These are phyloP conservation scores for Zasmidium cellare DNA, from an alignment of 2,329 filamentous ascomycete genomes.

Conservation along the genomic window DNA sequence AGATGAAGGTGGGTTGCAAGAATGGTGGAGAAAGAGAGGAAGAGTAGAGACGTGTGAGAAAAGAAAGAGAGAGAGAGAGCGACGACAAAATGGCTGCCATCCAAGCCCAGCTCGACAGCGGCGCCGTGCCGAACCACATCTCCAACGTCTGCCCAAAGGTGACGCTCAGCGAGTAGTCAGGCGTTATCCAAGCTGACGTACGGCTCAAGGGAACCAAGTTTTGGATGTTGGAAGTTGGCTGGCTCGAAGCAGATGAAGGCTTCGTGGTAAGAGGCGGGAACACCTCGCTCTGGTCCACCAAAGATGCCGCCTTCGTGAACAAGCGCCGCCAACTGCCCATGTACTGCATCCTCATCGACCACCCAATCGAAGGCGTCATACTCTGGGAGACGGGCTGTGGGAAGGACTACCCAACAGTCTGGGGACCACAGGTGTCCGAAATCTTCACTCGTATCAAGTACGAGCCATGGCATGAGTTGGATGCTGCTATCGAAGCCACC, in stretches of 20 bases:
- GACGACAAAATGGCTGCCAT: constrained; percentile 23
- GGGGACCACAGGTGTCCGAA: constrained; percentile 36
- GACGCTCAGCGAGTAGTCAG: not conserved
- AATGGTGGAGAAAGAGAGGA: too few species aligned
- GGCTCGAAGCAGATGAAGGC: constrained; percentile 49
- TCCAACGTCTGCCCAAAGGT: constrained; percentile 43
- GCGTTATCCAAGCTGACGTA: constrained; percentile 28
- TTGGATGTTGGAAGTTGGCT: constrained; percentile 46
- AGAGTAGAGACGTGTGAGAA: not conserved
- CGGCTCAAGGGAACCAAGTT: constrained; percentile 46
- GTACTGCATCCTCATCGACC: constrained; percentile 46
- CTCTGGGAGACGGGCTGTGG: constrained; percentile 49
- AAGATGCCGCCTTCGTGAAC: constrained; percentile 39
- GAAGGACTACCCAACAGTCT: constrained; percentile 39
- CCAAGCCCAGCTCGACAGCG: constrained; percentile 32
- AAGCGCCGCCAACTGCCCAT: constrained; percentile 45
- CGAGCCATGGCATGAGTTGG: constrained; percentile 36
- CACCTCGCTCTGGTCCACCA: constrained; percentile 36
- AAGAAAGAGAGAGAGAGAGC: not conserved
- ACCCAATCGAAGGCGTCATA: constrained; percentile 47
- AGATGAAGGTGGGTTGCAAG: too few species aligned
- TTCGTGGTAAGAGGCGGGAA: constrained; percentile 47
- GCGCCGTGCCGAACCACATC: constrained; percentile 34
- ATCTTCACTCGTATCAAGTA: constrained; percentile 36
- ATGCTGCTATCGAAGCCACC: constrained; percentile 36